These are phyloP conservation scores for Plasmodium billcollinsi DNA, from an alignment of 169 alveolate genomes.

Conservation along the genomic window DNA sequence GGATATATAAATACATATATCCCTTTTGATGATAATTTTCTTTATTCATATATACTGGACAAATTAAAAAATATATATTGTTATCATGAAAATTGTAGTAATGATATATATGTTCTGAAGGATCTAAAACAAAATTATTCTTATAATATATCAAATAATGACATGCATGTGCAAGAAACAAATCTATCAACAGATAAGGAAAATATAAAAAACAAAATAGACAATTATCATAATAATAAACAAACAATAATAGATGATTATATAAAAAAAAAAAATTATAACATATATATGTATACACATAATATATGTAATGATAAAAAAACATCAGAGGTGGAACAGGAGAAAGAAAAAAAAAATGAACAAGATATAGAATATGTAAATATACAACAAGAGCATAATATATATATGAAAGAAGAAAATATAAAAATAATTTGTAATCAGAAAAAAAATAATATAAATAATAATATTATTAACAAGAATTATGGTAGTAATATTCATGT, in stretches of 20 bases:
- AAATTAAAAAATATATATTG: conserved; percentile 25
- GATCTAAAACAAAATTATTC: conserved; percentile 29
- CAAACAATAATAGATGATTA: background rate
- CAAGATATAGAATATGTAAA: background rate
- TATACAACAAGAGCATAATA: background rate
- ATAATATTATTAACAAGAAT: background rate
- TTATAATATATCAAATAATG: background rate
- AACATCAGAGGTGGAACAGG: background rate
- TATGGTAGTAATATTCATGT: background rate
- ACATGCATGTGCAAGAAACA: too few species aligned
- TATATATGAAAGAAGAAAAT: background rate
- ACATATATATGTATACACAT: background rate
- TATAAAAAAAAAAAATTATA: background rate
- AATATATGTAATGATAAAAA: background rate
- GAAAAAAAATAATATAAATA: background rate
- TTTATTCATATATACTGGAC: conserved; percentile 18
- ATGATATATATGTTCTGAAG: conserved; percentile 9
- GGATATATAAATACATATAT: background rate
- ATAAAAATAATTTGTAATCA: background rate
- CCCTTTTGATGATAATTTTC: background rate
- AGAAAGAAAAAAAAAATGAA: background rate
- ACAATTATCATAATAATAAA: background rate
- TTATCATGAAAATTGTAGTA: background rate
- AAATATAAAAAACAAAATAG: background rate
- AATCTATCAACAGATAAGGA: background rate